Evolutionary conservation across 148 eudicot genomes (phyloP).

Genomic region (Cornus florida): DNA sequence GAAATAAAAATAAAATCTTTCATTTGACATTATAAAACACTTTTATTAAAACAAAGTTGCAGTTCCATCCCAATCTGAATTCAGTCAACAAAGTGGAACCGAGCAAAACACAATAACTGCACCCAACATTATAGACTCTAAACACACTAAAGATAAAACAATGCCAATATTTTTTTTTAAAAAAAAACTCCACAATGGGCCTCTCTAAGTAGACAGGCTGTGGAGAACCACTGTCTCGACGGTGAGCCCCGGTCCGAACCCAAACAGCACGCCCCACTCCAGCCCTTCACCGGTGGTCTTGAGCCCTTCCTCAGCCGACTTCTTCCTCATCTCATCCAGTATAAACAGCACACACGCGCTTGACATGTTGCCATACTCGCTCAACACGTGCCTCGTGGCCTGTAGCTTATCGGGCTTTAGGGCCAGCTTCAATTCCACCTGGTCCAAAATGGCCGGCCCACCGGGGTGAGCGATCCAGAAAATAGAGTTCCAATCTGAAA

Average conservation of each 20-base stretch:
- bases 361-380: slow-evolving; percentile 30
- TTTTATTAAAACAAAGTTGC: not conserved
- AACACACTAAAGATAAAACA: not conserved
- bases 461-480: slow-evolving; percentile 32
- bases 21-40: no score
- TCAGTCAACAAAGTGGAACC: not conserved
- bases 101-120: not conserved
- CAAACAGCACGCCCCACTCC: slow-evolving; percentile 32
- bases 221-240: slow-evolving; percentile 31
- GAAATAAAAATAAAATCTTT: no score
- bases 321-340: slow-evolving; percentile 24
- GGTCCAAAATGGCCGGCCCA: slow-evolving; percentile 28
- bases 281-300: slow-evolving; percentile 27
- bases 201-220: slow-evolving; percentile 7
- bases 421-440: slow-evolving; percentile 21
- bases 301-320: slow-evolving; percentile 16
- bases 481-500: slow-evolving; percentile 20
- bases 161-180: not conserved
- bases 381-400: slow-evolving; percentile 24
- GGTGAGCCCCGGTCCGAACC: slow-evolving; percentile 30
- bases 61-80: not conserved
- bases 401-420: slow-evolving; percentile 22
- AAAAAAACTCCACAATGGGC: not conserved
- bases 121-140: not conserved
- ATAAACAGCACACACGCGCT: slow-evolving; percentile 28